These are phyloP conservation scores for Gloeostereum incarnatum DNA, from an alignment of 768 basidiomycete species.

Conservation along the genomic window DNA sequence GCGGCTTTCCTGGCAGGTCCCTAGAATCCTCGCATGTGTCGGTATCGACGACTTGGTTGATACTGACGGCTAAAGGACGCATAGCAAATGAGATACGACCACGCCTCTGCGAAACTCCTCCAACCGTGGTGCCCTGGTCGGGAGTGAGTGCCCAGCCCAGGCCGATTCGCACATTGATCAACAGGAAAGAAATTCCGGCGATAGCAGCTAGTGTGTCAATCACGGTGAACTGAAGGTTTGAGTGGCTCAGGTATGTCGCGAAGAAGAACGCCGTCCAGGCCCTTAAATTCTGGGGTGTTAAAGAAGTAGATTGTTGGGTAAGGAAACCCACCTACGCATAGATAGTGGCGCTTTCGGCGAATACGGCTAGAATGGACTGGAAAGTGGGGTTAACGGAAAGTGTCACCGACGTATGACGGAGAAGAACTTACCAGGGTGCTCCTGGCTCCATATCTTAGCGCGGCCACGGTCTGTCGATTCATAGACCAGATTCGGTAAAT, in stretches of 20 bases:
- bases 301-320: not conserved
- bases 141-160: conserved; percentile 3
- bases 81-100: not conserved
- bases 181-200: conserved; percentile 7
- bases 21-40: too few species aligned
- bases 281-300: not conserved
- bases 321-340: conserved; percentile 4
- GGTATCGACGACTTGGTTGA: not conserved
- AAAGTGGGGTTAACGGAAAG: not conserved
- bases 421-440: not conserved
- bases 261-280: conserved; percentile 6
- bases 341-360: conserved; percentile 6
- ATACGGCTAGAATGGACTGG: conserved; percentile 1
- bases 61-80: not conserved
- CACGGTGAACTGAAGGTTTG: conserved; percentile 3
- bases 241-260: not conserved
- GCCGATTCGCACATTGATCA: conserved; percentile 8
- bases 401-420: too few species aligned
- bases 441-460: not conserved
- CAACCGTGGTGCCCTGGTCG: not conserved
- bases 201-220: conserved; percentile 1
- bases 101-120: not conserved
- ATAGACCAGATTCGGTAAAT: conserved; percentile 1
- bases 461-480: not conserved
- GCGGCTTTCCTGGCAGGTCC: too few species aligned